phyloP scores from a whole-genome alignment of 805 yeast genomes.

The Teunomyces lycoperdinae region DNA sequence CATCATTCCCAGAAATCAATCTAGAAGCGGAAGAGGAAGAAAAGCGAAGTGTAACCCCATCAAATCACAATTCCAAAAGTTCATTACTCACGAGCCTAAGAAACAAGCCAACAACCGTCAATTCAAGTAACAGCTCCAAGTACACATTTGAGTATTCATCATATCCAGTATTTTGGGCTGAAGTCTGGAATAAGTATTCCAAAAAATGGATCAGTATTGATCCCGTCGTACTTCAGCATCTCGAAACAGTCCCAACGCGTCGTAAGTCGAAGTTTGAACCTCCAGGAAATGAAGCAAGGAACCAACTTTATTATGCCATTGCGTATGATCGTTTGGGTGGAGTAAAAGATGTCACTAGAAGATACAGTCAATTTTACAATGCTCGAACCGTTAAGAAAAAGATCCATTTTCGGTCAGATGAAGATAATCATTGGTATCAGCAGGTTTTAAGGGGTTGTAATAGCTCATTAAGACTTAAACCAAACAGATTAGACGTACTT shows the following conservation, averaged over 20 bases:
- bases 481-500: slow-evolving; percentile 42
- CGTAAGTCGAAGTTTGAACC: slow-evolving; percentile 69
- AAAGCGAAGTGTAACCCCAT: slow-evolving; percentile 7
- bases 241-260: slow-evolving; percentile 58
- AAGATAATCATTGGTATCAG: slow-evolving; percentile 61
- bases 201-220: slow-evolving; percentile 85
- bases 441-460: slow-evolving; percentile 36
- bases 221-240: slow-evolving; percentile 60
- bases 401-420: slow-evolving; percentile 53
- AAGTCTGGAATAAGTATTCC: slow-evolving; percentile 79
- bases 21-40: slow-evolving; percentile 1
- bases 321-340: slow-evolving; percentile 69
- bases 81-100: slow-evolving; percentile 10
- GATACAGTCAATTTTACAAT: slow-evolving; percentile 71
- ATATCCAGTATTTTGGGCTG: slow-evolving; percentile 88
- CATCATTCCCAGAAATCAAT: slow-evolving; percentile 10
- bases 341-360: slow-evolving; percentile 77
- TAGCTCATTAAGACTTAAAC: slow-evolving; percentile 14
- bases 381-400: slow-evolving; percentile 75
- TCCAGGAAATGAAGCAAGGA: slow-evolving; percentile 53
- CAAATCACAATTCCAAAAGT: slow-evolving; percentile 19
- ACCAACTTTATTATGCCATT: slow-evolving; percentile 68
- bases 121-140: neutral
- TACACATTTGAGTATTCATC: slow-evolving; percentile 20
- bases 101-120: slow-evolving; percentile 13